These are phyloP conservation scores for Typha latifolia DNA, from an alignment of 176 grass and related monocot species.

Conservation along the genomic window DNA sequence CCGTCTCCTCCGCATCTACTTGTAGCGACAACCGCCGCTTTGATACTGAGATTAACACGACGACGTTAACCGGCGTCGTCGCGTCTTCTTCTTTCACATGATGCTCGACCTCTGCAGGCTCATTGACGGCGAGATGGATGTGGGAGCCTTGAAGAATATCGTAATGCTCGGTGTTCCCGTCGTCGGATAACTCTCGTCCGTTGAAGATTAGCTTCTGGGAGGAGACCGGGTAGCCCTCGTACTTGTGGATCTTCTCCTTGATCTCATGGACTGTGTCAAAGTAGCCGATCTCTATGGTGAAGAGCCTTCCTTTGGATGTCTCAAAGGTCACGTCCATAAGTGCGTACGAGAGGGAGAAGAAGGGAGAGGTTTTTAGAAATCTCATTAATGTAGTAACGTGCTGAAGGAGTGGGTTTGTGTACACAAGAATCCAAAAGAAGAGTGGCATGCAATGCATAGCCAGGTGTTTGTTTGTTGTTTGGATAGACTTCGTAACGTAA, in stretches of 20 bases:
- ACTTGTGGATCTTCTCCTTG: conserved; percentile 47
- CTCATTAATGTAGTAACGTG: too few species aligned
- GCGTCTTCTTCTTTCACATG: not conserved
- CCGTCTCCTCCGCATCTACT: conserved; percentile 6
- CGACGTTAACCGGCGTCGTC: not conserved
- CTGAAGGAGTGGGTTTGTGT: too few species aligned
- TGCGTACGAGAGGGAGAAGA: too few species aligned
- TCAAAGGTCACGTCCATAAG: conserved; percentile 54
- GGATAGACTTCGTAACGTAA: too few species aligned
- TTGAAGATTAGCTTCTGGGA: conserved; percentile 28
- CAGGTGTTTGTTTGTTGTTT: too few species aligned
- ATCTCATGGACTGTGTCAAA: conserved; percentile 60
- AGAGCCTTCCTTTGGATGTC: conserved; percentile 26
- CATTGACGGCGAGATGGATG: conserved; percentile 17
- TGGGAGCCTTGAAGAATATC: conserved; percentile 32
- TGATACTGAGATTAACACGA: not conserved
- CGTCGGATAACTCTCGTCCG: conserved; percentile 21
- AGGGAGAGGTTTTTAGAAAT: too few species aligned
- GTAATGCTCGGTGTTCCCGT: conserved; percentile 28
- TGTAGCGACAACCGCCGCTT: conserved; percentile 18
- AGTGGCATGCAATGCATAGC: too few species aligned
- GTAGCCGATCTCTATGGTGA: conserved; percentile 62
- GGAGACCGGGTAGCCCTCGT: conserved; percentile 29
- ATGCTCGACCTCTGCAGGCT: too few species aligned
- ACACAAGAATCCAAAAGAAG: too few species aligned